Evolutionary conservation across 805 yeast genomes (phyloP).

Genomic region (Wickerhamiella siamensis): DNA sequence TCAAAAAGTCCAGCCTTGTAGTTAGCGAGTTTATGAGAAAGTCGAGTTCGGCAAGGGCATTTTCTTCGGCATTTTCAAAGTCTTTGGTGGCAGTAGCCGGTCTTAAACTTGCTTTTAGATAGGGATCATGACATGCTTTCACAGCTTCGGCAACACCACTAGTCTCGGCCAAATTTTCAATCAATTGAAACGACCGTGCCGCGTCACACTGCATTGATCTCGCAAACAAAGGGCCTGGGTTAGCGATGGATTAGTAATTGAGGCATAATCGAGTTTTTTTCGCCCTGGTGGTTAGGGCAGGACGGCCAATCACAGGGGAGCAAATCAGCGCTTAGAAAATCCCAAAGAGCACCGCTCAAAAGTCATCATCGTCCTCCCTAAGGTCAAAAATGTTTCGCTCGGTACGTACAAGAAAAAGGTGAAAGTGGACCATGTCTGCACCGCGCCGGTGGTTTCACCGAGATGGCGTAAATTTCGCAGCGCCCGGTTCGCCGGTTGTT

Average conservation of each 20-base stretch:
- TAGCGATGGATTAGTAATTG: no score
- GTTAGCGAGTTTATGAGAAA: constrained; percentile 7
- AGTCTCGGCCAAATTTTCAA: not conserved
- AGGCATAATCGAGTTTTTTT: not conserved
- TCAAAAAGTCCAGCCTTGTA: not conserved
- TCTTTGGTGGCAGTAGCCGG: not conserved
- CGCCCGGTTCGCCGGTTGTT: not conserved
- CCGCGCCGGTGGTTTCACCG: no score
- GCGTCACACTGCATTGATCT: not conserved
- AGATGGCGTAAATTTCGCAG: not conserved
- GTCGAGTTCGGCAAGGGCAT: constrained; percentile 7
- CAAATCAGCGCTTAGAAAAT: constrained; percentile 7
- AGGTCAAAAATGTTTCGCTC: constrained; percentile 9
- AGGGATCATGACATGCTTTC: not conserved
- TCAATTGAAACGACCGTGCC: not conserved
- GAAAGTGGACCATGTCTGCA: no score
- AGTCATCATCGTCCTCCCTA: constrained; percentile 2
- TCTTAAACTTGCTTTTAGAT: not conserved
- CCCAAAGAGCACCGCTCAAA: not conserved
- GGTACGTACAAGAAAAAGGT: constrained; percentile 1
- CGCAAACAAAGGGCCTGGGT: not conserved
- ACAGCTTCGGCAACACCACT: not conserved
- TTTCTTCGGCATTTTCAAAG: not conserved
- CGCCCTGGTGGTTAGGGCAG: not conserved
- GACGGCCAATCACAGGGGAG: constrained; percentile 7